These are phyloP conservation scores for Colletotrichum eleusines DNA, from an alignment of 2,329 filamentous ascomycete genomes.

Conservation along the genomic window DNA sequence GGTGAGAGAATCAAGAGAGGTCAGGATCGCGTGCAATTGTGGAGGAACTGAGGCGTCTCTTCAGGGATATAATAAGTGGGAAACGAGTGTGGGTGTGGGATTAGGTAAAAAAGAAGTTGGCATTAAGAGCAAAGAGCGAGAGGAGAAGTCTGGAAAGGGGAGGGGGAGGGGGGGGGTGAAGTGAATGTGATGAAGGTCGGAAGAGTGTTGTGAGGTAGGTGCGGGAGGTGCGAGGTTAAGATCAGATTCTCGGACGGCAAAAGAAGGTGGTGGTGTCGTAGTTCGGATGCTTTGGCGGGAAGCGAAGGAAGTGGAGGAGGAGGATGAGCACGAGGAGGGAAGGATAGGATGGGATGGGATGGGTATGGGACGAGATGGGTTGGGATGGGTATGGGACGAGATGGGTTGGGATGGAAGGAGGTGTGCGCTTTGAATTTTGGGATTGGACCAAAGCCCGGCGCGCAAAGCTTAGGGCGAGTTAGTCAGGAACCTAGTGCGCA, in stretches of 20 bases:
- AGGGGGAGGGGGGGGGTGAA: background rate
- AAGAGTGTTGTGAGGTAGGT: slow-evolving; percentile 18
- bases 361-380: background rate
- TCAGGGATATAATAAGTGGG: slow-evolving; percentile 23
- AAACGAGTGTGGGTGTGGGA: slow-evolving; percentile 40
- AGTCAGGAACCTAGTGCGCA: slow-evolving; percentile 41
- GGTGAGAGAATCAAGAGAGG: background rate
- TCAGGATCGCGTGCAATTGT: background rate
- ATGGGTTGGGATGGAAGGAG: background rate
- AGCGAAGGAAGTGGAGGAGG: slow-evolving; percentile 20
- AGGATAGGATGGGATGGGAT: background rate
- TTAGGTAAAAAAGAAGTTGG: slow-evolving; percentile 1
- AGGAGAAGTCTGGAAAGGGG: background rate
- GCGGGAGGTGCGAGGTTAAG: slow-evolving; percentile 25
- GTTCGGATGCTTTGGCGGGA: slow-evolving; percentile 35
- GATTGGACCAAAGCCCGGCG: slow-evolving; percentile 24
- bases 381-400: slow-evolving; percentile 6
- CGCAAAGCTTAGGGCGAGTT: slow-evolving; percentile 37
- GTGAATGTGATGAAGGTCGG: slow-evolving; percentile 18
- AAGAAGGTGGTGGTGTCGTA: slow-evolving; percentile 26
- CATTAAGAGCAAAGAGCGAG: slow-evolving; percentile 26
- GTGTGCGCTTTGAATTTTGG: slow-evolving; percentile 33
- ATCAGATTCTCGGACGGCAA: slow-evolving; percentile 28
- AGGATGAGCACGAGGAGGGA: slow-evolving; percentile 22
- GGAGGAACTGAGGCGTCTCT: slow-evolving; percentile 18